These are phyloP conservation scores for Gypsophila paniculata DNA, from an alignment of 179 eudicot genomes.

Conservation along the genomic window DNA sequence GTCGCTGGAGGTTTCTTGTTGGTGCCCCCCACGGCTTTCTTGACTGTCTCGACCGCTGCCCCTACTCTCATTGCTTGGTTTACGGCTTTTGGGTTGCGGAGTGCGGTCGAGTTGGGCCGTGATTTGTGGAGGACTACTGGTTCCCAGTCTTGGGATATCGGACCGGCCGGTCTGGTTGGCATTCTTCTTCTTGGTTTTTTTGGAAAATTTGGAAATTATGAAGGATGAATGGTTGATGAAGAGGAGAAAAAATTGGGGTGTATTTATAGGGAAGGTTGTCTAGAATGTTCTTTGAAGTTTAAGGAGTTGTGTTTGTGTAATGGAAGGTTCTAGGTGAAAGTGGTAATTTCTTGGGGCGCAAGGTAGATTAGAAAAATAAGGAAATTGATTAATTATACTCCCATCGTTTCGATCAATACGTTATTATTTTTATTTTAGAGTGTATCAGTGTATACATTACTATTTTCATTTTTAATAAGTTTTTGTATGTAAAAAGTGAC, in stretches of 20 bases:
- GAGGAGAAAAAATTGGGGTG: background rate
- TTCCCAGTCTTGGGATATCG: conserved; percentile 63
- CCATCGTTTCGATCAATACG: too few relatives aligned
- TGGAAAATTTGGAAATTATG: too few relatives aligned
- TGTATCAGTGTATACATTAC: too few relatives aligned
- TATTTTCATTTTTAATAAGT: too few relatives aligned
- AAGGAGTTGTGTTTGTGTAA: background rate
- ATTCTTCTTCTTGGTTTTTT: conserved; percentile 13
- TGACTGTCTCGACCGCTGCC: conserved; percentile 49
- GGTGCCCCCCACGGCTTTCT: conserved; percentile 46
- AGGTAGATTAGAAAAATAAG: background rate
- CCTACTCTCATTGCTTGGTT: conserved; percentile 63
- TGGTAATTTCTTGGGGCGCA: conserved; percentile 8
- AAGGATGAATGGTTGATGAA: too few relatives aligned
- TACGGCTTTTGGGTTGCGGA: conserved; percentile 54
- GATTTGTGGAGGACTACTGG: conserved; percentile 56
- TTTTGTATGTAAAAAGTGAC: too few relatives aligned
- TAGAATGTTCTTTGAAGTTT: conserved; percentile 22
- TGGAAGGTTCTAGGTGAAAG: conserved; percentile 26
- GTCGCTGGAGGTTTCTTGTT: conserved; percentile 47
- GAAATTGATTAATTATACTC: too few relatives aligned
- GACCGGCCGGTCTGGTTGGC: conserved; percentile 45
- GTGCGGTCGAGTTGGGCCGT: conserved; percentile 45
- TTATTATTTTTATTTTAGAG: too few relatives aligned
- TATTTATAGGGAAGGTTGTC: conserved; percentile 11